Evolutionary conservation across 129 eudicot genomes (phyloP).

Genomic region (Smallanthus sonchifolius): DNA sequence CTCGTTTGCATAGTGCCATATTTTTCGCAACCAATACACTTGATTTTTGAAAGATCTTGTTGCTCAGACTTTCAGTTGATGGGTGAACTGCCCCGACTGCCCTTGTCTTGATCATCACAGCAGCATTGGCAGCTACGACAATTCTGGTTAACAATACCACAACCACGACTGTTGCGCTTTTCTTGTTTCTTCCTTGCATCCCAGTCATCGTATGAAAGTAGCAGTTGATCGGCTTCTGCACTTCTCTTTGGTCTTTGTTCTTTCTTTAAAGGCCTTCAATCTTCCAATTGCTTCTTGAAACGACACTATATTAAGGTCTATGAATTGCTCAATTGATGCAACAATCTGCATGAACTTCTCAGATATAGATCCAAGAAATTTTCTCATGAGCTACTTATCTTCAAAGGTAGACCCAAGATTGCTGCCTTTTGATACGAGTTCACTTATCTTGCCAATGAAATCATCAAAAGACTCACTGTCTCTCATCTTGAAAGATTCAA

Average conservation of each 20-base stretch:
- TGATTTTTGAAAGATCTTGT: neutral
- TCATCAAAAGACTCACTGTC: neutral
- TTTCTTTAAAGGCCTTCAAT: neutral
- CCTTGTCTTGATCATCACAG: neutral
- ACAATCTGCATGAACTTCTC: neutral
- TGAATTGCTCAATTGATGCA: neutral
- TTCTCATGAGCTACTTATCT: neutral
- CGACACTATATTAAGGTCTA: neutral
- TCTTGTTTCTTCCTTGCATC: neutral
- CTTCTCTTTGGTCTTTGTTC: neutral
- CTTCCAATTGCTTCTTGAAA: neutral
- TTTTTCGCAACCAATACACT: neutral
- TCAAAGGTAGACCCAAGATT: neutral
- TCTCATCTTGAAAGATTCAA: neutral
- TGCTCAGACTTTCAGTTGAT: neutral
- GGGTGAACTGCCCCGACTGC: neutral
- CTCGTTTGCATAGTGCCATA: neutral
- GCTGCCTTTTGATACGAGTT: neutral
- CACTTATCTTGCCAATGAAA: neutral
- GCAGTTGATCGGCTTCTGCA: neutral
- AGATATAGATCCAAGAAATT: neutral
- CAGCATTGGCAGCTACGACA: neutral
- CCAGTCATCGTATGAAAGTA: neutral
- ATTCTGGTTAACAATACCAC: neutral
- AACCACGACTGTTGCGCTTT: neutral